Percentiles rank a stretch among this genome's conserved stretches.
These are phyloP conservation scores for Fusarium chaquense DNA, from an alignment of 2,329 filamentous ascomycete genomes.

Conservation along the genomic window DNA sequence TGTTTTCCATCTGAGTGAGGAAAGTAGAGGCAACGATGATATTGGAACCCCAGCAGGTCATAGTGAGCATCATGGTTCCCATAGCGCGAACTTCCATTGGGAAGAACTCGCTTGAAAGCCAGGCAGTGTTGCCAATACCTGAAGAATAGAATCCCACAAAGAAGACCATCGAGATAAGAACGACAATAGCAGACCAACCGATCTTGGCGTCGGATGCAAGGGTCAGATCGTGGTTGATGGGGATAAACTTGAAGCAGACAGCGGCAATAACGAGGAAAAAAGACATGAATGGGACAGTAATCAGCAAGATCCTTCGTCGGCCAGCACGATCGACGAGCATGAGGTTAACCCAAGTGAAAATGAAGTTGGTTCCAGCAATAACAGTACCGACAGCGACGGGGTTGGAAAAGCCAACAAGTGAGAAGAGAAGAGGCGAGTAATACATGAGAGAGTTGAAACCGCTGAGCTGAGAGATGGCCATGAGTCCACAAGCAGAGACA, in stretches of 20 bases:
- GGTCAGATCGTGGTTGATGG: constrained; percentile 57
- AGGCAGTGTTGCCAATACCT: constrained; percentile 61
- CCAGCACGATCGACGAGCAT: constrained; percentile 60
- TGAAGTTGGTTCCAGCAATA: constrained; percentile 60
- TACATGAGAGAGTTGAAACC: constrained; percentile 66
- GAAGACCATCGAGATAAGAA: constrained; percentile 53
- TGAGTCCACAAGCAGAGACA: constrained; percentile 61
- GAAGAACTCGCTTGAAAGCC: constrained; percentile 61
- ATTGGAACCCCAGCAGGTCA: constrained; percentile 61
- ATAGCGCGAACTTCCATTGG: constrained; percentile 61
- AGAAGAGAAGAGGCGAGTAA: constrained; percentile 63
- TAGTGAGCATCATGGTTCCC: constrained; percentile 62
- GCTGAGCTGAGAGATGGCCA: constrained; percentile 64
- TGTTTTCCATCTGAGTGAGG: constrained; percentile 60
- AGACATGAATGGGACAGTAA: constrained; percentile 59
- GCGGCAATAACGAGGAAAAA: constrained; percentile 57
- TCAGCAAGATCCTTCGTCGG: constrained; percentile 58
- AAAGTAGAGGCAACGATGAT: constrained; percentile 64
- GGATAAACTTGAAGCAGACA: constrained; percentile 56
- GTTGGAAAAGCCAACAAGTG: constrained; percentile 62
- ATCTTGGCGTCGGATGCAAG: constrained; percentile 51
- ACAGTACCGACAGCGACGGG: constrained; percentile 60
- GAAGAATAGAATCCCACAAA: constrained; percentile 55
- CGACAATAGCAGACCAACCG: constrained; percentile 56
- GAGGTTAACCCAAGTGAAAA: constrained; percentile 63